Percentiles rank a stretch among this genome's conserved stretches.
Evolutionary conservation across 768 basidiomycete species (phyloP).

Genomic region (Auriscalpium microsporum): DNA sequence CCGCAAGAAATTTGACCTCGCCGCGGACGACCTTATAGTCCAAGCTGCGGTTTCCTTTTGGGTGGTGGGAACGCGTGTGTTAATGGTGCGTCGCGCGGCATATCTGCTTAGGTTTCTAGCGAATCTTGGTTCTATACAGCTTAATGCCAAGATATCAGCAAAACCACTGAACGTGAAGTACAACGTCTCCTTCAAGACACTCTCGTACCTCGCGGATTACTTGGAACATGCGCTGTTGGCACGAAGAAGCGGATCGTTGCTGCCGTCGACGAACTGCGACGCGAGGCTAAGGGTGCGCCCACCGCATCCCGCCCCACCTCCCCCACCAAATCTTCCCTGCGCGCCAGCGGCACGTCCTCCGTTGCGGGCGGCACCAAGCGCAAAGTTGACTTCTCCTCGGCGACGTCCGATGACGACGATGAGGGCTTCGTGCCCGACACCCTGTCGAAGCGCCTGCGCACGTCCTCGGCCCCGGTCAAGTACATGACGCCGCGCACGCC

Average conservation of each 20-base stretch:
- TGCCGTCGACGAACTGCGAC: background rate
- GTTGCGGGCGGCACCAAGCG: constrained; percentile 3
- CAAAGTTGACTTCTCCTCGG: constrained; percentile 8
- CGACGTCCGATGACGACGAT: constrained; percentile 2
- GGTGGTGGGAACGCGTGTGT: constrained; percentile 7
- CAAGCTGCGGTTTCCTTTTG: constrained; percentile 8
- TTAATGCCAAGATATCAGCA: background rate
- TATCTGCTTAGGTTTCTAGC: background rate
- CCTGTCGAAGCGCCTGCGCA: constrained; percentile 8
- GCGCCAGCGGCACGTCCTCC: background rate
- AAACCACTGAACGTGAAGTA: background rate
- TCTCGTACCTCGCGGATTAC: background rate
- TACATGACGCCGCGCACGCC: background rate
- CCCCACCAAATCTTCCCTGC: constrained; percentile 11
- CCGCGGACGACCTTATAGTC: constrained; percentile 3
- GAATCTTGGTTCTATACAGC: background rate
- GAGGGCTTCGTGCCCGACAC: constrained; percentile 4
- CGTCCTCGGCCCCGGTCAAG: background rate
- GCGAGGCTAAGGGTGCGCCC: background rate
- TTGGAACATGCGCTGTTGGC: background rate
- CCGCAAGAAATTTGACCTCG: background rate
- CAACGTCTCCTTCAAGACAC: background rate
- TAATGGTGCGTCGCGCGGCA: constrained; percentile 12
- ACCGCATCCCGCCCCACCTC: constrained; percentile 4
- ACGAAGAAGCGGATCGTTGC: background rate